Evolutionary conservation across 176 grass and related monocot genomes (phyloP).

Genomic region (Elymus sibiricus): DNA sequence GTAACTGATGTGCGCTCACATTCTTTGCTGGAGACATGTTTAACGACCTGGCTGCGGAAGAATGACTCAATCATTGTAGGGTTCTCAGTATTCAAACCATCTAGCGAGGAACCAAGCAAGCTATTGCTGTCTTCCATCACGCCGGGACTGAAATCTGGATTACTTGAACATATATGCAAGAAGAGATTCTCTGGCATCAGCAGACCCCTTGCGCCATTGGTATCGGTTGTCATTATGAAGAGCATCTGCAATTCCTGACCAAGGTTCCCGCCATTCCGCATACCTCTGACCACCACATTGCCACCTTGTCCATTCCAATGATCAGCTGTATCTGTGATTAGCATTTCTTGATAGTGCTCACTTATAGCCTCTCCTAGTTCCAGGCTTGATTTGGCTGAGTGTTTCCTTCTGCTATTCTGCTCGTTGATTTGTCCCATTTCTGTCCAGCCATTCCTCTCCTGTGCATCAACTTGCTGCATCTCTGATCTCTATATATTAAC

Average conservation of each 20-base stretch:
- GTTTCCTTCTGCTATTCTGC: too few species aligned
- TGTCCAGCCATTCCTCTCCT: background rate
- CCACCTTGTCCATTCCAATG: background rate
- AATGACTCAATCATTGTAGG: background rate
- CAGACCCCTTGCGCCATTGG: conserved; percentile 37
- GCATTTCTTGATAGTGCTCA: too few species aligned
- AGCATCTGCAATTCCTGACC: conserved; percentile 61
- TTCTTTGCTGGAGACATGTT: conserved; percentile 45
- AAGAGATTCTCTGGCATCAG: conserved; percentile 77
- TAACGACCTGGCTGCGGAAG: conserved; percentile 26
- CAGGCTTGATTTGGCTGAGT: too few species aligned
- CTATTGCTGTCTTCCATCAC: conserved; percentile 89
- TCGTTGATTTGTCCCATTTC: too few species aligned
- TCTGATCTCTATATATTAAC: background rate
- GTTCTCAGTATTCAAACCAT: conserved; percentile 63
- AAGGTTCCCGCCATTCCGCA: conserved; percentile 76
- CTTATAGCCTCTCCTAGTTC: too few species aligned
- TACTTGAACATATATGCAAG: conserved; percentile 61
- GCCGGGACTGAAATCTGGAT: conserved; percentile 67
- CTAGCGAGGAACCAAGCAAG: conserved; percentile 74
- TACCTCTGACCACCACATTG: conserved; percentile 40
- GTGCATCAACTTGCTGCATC: background rate
- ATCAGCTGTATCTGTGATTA: background rate
- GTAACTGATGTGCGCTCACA: conserved; percentile 58
- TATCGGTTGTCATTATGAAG: conserved; percentile 44